phyloP scores from a whole-genome alignment of 129 eudicot genomes.

The Helianthus tuberosus region DNA sequence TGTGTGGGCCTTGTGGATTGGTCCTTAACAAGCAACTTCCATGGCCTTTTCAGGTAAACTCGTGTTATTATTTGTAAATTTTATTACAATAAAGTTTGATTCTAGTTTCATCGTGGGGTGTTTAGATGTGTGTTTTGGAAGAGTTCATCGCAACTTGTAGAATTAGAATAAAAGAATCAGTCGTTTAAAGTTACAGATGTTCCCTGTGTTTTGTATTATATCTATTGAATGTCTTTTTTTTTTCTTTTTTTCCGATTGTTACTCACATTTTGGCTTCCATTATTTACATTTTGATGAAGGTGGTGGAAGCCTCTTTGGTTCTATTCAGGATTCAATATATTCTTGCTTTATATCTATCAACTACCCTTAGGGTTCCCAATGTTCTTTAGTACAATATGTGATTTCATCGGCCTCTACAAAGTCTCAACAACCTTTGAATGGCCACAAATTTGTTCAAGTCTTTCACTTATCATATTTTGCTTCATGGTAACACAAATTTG shows the following conservation, averaged over 20 bases:
- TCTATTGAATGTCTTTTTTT: not conserved
- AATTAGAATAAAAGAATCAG: not conserved
- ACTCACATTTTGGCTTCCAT: constrained; percentile 35
- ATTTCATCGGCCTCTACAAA: constrained; percentile 50
- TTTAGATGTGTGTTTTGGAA: constrained; percentile 18
- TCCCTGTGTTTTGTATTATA: too few species aligned
- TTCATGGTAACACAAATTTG: constrained; percentile 42
- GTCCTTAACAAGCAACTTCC: constrained; percentile 62
- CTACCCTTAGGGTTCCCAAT: constrained; percentile 44
- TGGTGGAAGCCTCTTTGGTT: constrained; percentile 68
- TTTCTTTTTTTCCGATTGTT: not conserved
- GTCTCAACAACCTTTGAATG: constrained; percentile 39
- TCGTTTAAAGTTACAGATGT: not conserved
- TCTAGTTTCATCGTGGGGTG: constrained; percentile 3
- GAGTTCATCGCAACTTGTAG: not conserved
- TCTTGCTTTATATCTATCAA: constrained; percentile 52
- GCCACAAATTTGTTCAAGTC: constrained; percentile 50
- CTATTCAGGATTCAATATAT: constrained; percentile 51
- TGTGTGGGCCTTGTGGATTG: constrained; percentile 67
- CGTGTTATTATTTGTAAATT: not conserved
- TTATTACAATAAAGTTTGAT: constrained; percentile 7
- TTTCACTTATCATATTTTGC: constrained; percentile 52
- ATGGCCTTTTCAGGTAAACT: constrained; percentile 55
- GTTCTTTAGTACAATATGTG: constrained; percentile 23
- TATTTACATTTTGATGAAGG: constrained; percentile 43